These are phyloP conservation scores for Talaromyces liani DNA, from an alignment of 495 filamentous ascomycete species.

Conservation along the genomic window DNA sequence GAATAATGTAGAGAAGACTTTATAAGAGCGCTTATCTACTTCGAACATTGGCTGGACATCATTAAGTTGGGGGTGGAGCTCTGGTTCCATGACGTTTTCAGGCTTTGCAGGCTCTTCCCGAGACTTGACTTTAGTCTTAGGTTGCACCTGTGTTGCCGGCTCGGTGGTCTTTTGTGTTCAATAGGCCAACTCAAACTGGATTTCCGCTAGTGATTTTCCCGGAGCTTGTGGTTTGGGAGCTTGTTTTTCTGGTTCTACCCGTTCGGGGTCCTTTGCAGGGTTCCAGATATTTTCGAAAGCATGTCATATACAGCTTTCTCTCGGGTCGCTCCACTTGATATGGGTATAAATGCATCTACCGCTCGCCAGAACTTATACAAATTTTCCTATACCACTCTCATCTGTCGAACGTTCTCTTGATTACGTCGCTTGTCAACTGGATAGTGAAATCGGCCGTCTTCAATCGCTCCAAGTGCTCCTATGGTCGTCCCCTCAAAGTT, in stretches of 20 bases:
- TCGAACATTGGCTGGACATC: conserved; percentile 20
- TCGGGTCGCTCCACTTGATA: conserved; percentile 9
- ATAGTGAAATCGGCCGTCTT: conserved; percentile 34
- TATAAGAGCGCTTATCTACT: conserved; percentile 36
- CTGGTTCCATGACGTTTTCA: background rate
- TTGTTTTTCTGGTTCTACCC: conserved; percentile 30
- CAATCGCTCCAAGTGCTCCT: conserved; percentile 19
- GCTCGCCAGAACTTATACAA: conserved; percentile 44
- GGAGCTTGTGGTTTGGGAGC: background rate
- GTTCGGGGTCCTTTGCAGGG: conserved; percentile 42
- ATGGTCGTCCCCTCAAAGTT: conserved; percentile 11
- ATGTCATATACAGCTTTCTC: conserved; percentile 15
- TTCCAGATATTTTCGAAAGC: conserved; percentile 21
- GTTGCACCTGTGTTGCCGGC: background rate
- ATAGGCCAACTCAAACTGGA: conserved; percentile 16
- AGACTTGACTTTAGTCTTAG: conserved; percentile 36
- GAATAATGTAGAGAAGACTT: conserved; percentile 42
- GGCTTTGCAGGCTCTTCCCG: conserved; percentile 17
- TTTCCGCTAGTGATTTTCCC: conserved; percentile 13
- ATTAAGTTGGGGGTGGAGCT: background rate
- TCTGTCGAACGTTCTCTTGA: conserved; percentile 30
- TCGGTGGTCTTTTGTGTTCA: conserved; percentile 12
- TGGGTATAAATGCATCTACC: conserved; percentile 15
- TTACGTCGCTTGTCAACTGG: conserved; percentile 41
- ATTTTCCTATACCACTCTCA: conserved; percentile 36